Percentiles rank a stretch among this genome's conserved stretches.
Conservation (phyloP, 805 yeast species). For the Candida vartiovaarae region DNA sequence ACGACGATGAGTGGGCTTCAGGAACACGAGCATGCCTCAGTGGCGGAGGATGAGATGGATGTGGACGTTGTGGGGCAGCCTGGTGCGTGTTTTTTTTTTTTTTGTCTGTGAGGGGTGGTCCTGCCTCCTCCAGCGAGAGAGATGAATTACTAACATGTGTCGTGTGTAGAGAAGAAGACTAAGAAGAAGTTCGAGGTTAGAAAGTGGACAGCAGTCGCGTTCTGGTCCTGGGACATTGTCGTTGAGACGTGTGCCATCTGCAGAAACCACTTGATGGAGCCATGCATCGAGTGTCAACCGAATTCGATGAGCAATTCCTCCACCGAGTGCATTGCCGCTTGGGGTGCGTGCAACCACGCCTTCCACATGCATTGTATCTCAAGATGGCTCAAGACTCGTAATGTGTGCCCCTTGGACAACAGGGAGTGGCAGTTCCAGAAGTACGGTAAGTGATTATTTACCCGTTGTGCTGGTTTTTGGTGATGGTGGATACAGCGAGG, state of each 20-base stretch:
- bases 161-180: not conserved
- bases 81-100: not conserved
- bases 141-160: not conserved
- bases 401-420: slow-evolving; percentile 94
- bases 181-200: slow-evolving; percentile 82
- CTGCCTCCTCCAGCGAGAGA: not conserved
- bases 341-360: slow-evolving; percentile 98
- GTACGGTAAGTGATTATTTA: slow-evolving; percentile 49
- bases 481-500: not conserved
- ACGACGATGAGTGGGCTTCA: not conserved
- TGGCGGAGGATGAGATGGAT: not conserved
- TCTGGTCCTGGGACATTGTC: slow-evolving; percentile 98
- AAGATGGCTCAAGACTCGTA: slow-evolving; percentile 91
- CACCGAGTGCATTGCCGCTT: slow-evolving; percentile 87
- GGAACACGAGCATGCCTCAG: not conserved
- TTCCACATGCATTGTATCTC: slow-evolving; percentile 96
- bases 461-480: slow-evolving; percentile 18
- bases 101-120: too few species aligned
- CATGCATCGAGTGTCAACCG: slow-evolving; percentile 95
- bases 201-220: slow-evolving; percentile 99
- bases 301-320: slow-evolving; percentile 54
- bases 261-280: slow-evolving; percentile 96
- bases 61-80: not conserved
- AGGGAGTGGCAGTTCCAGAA: slow-evolving; percentile 78
- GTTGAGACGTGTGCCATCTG: slow-evolving; percentile 98